A percentile compares a stretch with the other conserved stretches of the same genome.
Evolutionary conservation across 371 early-diverging fungal genomes (phyloP).

Genomic region (Nematocida ironsii): DNA sequence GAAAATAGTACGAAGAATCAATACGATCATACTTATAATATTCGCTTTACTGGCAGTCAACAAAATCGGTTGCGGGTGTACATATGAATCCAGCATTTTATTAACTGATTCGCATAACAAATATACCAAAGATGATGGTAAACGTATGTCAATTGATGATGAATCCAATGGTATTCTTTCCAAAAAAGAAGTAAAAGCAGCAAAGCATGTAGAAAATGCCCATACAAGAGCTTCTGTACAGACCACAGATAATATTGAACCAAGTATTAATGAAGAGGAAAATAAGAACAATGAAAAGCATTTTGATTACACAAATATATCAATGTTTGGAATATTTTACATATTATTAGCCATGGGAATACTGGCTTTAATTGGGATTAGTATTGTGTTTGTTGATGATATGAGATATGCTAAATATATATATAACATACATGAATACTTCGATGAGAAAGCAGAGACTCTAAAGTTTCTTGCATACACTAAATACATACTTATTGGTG

Average conservation of each 20-base stretch:
- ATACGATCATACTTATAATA: constrained; percentile 7
- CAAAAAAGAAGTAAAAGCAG: too few species aligned
- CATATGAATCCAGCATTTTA: too few species aligned
- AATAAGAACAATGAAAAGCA: neutral
- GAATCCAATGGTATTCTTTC: too few species aligned
- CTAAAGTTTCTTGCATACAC: neutral
- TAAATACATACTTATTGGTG: neutral
- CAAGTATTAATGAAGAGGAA: too few species aligned
- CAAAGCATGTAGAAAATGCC: too few species aligned
- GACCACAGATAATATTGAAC: too few species aligned
- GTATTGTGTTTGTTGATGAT: neutral
- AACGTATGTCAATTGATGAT: too few species aligned
- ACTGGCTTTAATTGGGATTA: neutral
- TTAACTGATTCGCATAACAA: too few species aligned
- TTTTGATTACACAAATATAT: neutral
- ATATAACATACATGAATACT: neutral
- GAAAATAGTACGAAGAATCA: neutral
- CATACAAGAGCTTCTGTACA: too few species aligned
- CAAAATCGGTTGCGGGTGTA: too few species aligned
- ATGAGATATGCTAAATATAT: neutral
- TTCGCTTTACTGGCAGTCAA: too few species aligned
- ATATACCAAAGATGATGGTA: too few species aligned
- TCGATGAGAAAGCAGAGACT: neutral
- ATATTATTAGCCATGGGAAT: neutral
- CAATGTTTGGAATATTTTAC: neutral